These are phyloP conservation scores for Marasmius sp. DNA, from an alignment of 1,284 basidiomycete species.

Conservation along the genomic window DNA sequence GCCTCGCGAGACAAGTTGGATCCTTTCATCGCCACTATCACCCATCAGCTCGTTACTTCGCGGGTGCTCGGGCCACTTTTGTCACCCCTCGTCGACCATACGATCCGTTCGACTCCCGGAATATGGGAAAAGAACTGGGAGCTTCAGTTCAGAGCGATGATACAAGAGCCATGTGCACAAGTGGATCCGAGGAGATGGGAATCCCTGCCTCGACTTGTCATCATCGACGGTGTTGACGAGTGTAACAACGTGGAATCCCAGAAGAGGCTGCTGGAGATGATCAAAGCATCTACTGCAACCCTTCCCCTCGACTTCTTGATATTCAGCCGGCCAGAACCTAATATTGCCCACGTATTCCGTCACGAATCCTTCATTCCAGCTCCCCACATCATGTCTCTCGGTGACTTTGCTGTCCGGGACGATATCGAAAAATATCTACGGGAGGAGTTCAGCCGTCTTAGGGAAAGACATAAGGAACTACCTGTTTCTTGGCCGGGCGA, in stretches of 20 bases:
- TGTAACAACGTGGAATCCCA: not conserved
- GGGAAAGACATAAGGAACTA: not conserved
- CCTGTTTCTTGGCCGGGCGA: not conserved
- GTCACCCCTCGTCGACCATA: not conserved
- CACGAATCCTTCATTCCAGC: not conserved
- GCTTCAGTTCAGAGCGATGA: not conserved
- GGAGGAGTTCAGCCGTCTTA: not conserved
- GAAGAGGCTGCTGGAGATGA: not conserved
- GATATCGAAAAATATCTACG: not conserved
- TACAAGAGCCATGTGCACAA: not conserved
- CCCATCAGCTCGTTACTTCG: not conserved
- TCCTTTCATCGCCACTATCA: not conserved
- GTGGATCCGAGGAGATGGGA: not conserved
- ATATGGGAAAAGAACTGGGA: not conserved
- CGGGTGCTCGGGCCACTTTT: not conserved
- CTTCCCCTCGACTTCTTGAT: not conserved
- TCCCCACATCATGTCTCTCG: not conserved
- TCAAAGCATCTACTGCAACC: not conserved
- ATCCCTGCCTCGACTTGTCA: not conserved
- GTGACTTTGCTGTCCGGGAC: not conserved
- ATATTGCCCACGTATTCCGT: not conserved
- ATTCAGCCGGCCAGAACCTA: not conserved
- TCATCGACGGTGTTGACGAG: not conserved
- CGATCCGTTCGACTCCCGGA: not conserved
- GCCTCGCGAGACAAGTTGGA: not conserved